phyloP scores from a whole-genome alignment of 805 yeast genomes.

The Yarrowia sp. region DNA sequence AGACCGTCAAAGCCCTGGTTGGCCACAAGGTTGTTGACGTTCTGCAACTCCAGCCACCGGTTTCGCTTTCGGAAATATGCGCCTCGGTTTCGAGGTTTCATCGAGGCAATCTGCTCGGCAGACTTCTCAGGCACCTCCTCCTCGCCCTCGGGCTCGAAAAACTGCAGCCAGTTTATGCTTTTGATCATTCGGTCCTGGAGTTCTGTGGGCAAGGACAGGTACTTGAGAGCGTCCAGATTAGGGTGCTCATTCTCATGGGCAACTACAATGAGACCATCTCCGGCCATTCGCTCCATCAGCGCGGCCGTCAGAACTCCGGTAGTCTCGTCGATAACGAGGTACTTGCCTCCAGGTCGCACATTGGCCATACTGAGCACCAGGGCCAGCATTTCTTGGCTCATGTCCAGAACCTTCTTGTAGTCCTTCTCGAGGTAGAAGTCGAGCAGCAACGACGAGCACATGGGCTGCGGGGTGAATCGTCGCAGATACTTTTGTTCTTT shows the following conservation, averaged over 20 bases:
- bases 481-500: constrained; percentile 91
- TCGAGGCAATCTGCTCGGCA: constrained; percentile 59
- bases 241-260: constrained; percentile 95
- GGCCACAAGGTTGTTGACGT: constrained; percentile 55
- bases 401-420: constrained; percentile 70
- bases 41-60: constrained; percentile 54
- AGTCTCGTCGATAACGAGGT: constrained; percentile 90
- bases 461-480: constrained; percentile 79
- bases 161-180: constrained; percentile 78
- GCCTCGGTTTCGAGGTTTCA: constrained; percentile 66
- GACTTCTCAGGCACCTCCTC: constrained; percentile 54
- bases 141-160: constrained; percentile 75
- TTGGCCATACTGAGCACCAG: constrained; percentile 78
- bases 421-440: constrained; percentile 82
- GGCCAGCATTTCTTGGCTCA: constrained; percentile 86
- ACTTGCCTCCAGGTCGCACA: constrained; percentile 87
- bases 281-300: constrained; percentile 86
- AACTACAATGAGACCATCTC: constrained; percentile 70
- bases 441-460: constrained; percentile 73
- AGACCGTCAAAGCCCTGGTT: constrained; percentile 74
- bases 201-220: constrained; percentile 64
- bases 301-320: constrained; percentile 89
- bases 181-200: constrained; percentile 63
- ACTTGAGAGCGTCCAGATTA: constrained; percentile 72
- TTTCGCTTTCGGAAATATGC: constrained; percentile 72